These are phyloP conservation scores for Leavenworthia alabamica DNA, from an alignment of 345 rosid species.

Conservation along the genomic window DNA sequence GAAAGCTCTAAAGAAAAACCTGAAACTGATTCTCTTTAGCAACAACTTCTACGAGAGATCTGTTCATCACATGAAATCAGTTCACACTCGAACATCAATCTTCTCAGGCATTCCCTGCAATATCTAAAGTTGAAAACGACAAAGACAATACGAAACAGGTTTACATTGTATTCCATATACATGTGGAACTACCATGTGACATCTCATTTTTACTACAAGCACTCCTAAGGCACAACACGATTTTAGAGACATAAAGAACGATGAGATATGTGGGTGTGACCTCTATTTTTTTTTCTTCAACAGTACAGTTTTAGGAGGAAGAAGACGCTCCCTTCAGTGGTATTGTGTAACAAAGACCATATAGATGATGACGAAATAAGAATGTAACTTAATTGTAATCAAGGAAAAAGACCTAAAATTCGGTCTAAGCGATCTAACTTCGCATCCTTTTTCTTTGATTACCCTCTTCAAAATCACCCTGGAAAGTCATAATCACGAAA, in stretches of 20 bases:
- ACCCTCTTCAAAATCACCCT: conserved; percentile 71
- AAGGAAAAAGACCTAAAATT: conserved; percentile 35
- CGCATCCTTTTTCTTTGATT: conserved; percentile 65
- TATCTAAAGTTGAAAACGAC: conserved; percentile 11
- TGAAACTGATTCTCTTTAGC: conserved; percentile 23
- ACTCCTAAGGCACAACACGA: conserved; percentile 16
- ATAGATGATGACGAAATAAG: conserved; percentile 23
- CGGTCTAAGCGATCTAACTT: conserved; percentile 43
- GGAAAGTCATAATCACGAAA: conserved; percentile 23
- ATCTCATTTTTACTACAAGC: conserved; percentile 24
- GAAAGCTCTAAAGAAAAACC: conserved; percentile 6
- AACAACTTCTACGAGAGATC: conserved; percentile 15
- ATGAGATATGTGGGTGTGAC: conserved; percentile 14
- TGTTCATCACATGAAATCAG: conserved; percentile 11
- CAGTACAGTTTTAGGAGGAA: conserved; percentile 24
- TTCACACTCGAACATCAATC: conserved; percentile 7
- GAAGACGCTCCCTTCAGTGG: conserved; percentile 17
- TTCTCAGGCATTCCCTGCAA: conserved; percentile 25
- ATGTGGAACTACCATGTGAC: conserved; percentile 8
- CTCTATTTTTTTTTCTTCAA: conserved; percentile 12
- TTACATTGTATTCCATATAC: conserved; percentile 21
- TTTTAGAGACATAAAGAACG: conserved; percentile 15
- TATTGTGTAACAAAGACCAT: conserved; percentile 12
- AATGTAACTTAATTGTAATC: conserved; percentile 23
- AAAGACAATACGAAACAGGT: conserved; percentile 16